These are phyloP conservation scores for Hemileccinum impolitum DNA, from an alignment of 768 basidiomycete genomes.

Conservation along the genomic window DNA sequence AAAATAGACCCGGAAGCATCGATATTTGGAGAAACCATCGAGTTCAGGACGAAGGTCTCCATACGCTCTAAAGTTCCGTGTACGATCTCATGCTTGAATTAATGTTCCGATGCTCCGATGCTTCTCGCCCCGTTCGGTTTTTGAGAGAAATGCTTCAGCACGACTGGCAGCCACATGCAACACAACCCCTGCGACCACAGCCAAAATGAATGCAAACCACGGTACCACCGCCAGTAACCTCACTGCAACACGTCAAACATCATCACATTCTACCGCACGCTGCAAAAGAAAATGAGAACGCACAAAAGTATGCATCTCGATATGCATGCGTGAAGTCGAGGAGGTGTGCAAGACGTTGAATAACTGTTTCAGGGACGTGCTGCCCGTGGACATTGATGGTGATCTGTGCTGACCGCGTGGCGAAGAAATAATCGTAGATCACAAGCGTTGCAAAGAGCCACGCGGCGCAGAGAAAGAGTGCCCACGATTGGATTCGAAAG, in stretches of 20 bases:
- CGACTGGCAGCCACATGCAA: constrained; percentile 31
- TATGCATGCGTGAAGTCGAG: constrained; percentile 44
- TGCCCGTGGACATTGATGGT: constrained; percentile 38
- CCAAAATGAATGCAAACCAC: constrained; percentile 48
- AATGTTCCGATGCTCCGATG: not conserved
- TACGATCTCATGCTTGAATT: not conserved
- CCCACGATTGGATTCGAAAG: constrained; percentile 34
- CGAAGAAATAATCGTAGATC: constrained; percentile 45
- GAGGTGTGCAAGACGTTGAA: constrained; percentile 36
- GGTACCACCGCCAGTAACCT: constrained; percentile 47
- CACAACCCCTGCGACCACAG: constrained; percentile 34
- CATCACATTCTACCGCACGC: not conserved
- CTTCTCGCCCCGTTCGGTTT: not conserved
- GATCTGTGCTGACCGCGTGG: constrained; percentile 43
- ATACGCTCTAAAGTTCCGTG: not conserved
- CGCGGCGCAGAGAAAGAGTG: constrained; percentile 39
- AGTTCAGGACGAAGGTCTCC: too few relatives aligned
- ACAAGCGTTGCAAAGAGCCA: constrained; percentile 51
- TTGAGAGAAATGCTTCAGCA: not conserved
- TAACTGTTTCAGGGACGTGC: constrained; percentile 33
- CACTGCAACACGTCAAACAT: constrained; percentile 34
- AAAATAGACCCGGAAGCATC: not conserved
- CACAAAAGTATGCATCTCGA: constrained; percentile 45
- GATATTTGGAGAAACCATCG: not conserved
- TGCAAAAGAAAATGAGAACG: not conserved